Evolutionary conservation across 2,329 filamentous ascomycete species (phyloP).

Genomic region (Paramyrothecium sp.): DNA sequence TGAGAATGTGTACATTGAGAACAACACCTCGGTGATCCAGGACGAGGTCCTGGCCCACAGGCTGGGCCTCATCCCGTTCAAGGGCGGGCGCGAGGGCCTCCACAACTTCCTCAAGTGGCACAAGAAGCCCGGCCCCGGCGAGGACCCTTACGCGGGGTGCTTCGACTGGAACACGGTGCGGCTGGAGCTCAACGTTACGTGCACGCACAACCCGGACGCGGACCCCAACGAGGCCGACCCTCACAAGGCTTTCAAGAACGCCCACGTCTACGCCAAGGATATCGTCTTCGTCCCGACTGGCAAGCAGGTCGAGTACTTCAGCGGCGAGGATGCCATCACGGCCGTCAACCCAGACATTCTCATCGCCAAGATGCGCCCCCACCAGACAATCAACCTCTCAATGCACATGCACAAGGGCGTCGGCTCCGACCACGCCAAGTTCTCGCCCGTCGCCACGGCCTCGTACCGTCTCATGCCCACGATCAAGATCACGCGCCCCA

Average conservation of each 20-base stretch:
- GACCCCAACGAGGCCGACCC: conserved; percentile 75
- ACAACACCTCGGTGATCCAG: conserved; percentile 97
- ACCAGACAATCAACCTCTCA: conserved; percentile 80
- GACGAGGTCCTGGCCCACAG: conserved; percentile 93
- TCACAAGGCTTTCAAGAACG: conserved; percentile 79
- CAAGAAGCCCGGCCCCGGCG: conserved; percentile 64
- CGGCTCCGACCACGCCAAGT: conserved; percentile 93
- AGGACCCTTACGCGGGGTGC: conserved; percentile 57
- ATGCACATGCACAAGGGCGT: conserved; percentile 96
- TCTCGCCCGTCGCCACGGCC: conserved; percentile 92
- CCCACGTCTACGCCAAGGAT: conserved; percentile 77
- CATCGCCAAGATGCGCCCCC: conserved; percentile 88
- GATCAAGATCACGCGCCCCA: conserved; percentile 81
- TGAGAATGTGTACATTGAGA: conserved; percentile 87
- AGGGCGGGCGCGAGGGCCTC: conserved; percentile 74
- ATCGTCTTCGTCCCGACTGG: conserved; percentile 77
- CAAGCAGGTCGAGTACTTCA: conserved; percentile 68
- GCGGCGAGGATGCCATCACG: conserved; percentile 64
- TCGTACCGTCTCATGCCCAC: conserved; percentile 87
- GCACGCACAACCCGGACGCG: conserved; percentile 75
- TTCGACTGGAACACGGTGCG: conserved; percentile 87
- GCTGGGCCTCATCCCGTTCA: conserved; percentile 86
- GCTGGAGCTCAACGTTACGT: conserved; percentile 74
- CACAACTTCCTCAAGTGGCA: conserved; percentile 78
- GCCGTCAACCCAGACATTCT: conserved; percentile 90